These are phyloP conservation scores for Thalassiosira mediterranea DNA, from an alignment of 352 stramenopile genomes.

Conservation along the genomic window DNA sequence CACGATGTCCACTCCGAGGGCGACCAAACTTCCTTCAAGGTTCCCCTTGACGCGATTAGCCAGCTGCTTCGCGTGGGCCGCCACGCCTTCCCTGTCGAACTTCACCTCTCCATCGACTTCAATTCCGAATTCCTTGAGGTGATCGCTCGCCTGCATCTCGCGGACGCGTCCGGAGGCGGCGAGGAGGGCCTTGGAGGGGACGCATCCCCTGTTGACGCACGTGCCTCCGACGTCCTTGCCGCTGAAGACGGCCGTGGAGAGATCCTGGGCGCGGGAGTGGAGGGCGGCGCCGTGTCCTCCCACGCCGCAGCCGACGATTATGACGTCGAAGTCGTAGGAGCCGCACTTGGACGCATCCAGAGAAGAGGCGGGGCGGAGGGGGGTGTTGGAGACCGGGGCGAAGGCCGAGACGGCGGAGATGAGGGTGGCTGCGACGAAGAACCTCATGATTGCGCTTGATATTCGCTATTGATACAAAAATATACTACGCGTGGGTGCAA, in stretches of 20 bases:
- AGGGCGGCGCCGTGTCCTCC: constrained; percentile 87
- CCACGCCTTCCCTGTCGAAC: constrained; percentile 84
- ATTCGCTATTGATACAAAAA: too few relatives aligned
- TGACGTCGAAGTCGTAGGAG: constrained; percentile 86
- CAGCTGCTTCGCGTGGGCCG: constrained; percentile 86
- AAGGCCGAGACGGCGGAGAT: constrained; percentile 19
- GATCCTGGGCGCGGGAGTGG: constrained; percentile 79
- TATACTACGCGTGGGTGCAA: too few relatives aligned
- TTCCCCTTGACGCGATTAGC: constrained; percentile 86
- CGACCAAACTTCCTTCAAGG: constrained; percentile 83
- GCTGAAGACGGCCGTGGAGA: constrained; percentile 85
- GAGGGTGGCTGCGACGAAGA: constrained; percentile 20
- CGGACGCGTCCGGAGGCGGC: constrained; percentile 85
- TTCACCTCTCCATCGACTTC: constrained; percentile 76
- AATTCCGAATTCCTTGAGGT: constrained; percentile 87
- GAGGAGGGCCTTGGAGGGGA: constrained; percentile 88
- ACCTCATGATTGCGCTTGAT: constrained; percentile 4
- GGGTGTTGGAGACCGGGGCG: neutral
- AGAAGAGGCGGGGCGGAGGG: constrained; percentile 5
- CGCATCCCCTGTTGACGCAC: constrained; percentile 88
- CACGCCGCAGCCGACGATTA: constrained; percentile 88
- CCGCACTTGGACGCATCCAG: constrained; percentile 45
- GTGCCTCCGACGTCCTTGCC: constrained; percentile 86
- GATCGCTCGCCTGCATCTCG: constrained; percentile 84
- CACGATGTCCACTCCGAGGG: constrained; percentile 84